Evolutionary conservation across 768 basidiomycete genomes (phyloP).

Genomic region (Mycena floridula): DNA sequence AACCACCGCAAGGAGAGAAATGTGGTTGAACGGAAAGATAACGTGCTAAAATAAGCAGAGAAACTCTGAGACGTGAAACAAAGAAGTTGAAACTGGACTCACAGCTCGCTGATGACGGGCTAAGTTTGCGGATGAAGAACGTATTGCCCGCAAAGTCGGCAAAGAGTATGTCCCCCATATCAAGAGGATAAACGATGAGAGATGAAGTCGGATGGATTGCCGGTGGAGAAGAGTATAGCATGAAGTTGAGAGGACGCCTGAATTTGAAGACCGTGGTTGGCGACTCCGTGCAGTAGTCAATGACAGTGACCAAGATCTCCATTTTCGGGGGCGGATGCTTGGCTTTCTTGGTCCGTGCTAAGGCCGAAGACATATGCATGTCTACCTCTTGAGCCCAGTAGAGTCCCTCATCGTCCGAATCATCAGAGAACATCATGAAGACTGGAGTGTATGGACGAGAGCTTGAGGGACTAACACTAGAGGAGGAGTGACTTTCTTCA

Average conservation of each 20-base stretch:
- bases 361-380: too few relatives aligned
- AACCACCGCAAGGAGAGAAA: constrained; percentile 18
- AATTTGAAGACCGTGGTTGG: constrained; percentile 10
- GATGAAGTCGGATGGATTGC: constrained; percentile 16
- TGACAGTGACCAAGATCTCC: neutral
- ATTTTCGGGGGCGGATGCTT: neutral
- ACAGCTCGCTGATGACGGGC: constrained; percentile 20
- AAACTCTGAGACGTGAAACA: neutral
- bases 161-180: constrained; percentile 21
- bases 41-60: constrained; percentile 12
- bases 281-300: neutral
- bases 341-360: neutral
- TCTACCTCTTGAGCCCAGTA: neutral
- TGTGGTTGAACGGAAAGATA: constrained; percentile 18
- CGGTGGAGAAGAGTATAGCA: constrained; percentile 21
- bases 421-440: neutral
- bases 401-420: neutral
- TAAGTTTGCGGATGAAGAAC: constrained; percentile 19
- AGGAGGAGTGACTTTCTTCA: neutral
- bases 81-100: constrained; percentile 1
- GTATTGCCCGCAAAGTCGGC: constrained; percentile 19
- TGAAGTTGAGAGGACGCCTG: constrained; percentile 11
- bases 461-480: neutral
- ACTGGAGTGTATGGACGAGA: neutral
- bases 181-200: constrained; percentile 21